Evolutionary conservation across 2,329 filamentous ascomycete genomes (phyloP).

Genomic region (Myriosclerotinia curreyana): DNA sequence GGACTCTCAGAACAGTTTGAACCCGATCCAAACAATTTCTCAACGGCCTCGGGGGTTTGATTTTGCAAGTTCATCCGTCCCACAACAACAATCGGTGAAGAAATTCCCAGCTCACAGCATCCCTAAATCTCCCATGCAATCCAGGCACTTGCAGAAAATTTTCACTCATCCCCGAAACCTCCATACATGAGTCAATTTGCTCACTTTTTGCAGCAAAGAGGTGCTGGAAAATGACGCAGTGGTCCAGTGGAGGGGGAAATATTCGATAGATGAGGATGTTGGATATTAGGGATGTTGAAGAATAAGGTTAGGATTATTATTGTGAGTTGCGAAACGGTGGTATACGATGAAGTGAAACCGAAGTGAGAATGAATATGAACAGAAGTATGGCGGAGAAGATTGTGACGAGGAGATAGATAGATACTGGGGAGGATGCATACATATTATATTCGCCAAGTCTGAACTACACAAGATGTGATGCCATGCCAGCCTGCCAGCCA

Average conservation of each 20-base stretch:
- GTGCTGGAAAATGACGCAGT: conserved; percentile 36
- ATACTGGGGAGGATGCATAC: neutral
- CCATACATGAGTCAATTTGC: conserved; percentile 29
- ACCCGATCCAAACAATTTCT: conserved; percentile 24
- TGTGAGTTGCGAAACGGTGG: neutral
- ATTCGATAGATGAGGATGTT: conserved; percentile 55
- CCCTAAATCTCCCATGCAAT: conserved; percentile 31
- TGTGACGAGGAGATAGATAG: neutral
- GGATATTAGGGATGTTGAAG: neutral
- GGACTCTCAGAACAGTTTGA: conserved; percentile 29
- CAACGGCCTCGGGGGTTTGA: conserved; percentile 29
- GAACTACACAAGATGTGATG: conserved; percentile 29
- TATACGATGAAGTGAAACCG: neutral
- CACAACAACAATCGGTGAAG: no score
- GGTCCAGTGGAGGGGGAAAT: conserved; percentile 46
- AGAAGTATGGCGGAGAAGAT: neutral
- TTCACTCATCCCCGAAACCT: conserved; percentile 20
- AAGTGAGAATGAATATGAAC: neutral
- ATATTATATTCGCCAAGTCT: conserved; percentile 34
- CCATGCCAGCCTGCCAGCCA: conserved; percentile 23
- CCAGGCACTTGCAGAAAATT: conserved; percentile 25
- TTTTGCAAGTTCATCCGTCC: conserved; percentile 28
- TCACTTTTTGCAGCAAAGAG: conserved; percentile 29
- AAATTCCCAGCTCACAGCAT: conserved; percentile 32
- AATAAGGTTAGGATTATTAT: neutral